Percentiles rank a stretch among this genome's conserved stretches.
phyloP scores from a whole-genome alignment of 768 basidiomycete species.

The Phanerodontia chrysosporium region DNA sequence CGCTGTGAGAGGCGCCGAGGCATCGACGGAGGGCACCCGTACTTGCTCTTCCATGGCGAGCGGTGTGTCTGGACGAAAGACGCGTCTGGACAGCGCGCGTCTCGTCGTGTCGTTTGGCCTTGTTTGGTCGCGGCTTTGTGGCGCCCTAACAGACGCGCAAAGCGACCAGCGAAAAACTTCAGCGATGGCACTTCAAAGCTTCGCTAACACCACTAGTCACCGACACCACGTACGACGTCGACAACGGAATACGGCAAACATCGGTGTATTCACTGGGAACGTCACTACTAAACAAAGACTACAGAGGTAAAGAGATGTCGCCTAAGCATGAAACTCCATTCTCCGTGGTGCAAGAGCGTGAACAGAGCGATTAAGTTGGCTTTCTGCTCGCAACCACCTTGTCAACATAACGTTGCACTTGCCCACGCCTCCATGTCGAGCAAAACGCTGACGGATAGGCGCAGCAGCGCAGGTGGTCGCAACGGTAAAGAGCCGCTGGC shows the following conservation, averaged over 20 bases:
- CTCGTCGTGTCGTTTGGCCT: neutral
- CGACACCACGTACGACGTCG: too few relatives aligned
- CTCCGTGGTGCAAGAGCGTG: conserved; percentile 55
- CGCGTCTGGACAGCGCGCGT: neutral
- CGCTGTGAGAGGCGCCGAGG: conserved; percentile 51
- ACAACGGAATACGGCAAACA: neutral
- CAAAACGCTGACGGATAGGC: conserved; percentile 56
- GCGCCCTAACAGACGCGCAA: conserved; percentile 1
- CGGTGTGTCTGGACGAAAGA: neutral
- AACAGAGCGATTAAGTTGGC: conserved; percentile 86
- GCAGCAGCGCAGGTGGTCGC: conserved; percentile 44
- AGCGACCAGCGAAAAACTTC: neutral
- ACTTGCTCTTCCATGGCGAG: neutral
- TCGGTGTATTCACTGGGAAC: neutral
- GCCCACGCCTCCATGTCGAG: conserved; percentile 45
- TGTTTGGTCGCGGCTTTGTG: neutral
- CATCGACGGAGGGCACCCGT: conserved; percentile 52
- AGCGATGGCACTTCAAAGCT: neutral
- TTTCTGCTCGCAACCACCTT: conserved; percentile 46
- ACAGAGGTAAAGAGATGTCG: conserved; percentile 36
- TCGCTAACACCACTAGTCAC: neutral
- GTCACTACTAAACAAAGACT: neutral
- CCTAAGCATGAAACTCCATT: conserved; percentile 87
- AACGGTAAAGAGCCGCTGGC: conserved; percentile 29
- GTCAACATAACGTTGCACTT: conserved; percentile 30